phyloP scores from a whole-genome alignment of 345 rosid genomes.

The Salix suchowensis region DNA sequence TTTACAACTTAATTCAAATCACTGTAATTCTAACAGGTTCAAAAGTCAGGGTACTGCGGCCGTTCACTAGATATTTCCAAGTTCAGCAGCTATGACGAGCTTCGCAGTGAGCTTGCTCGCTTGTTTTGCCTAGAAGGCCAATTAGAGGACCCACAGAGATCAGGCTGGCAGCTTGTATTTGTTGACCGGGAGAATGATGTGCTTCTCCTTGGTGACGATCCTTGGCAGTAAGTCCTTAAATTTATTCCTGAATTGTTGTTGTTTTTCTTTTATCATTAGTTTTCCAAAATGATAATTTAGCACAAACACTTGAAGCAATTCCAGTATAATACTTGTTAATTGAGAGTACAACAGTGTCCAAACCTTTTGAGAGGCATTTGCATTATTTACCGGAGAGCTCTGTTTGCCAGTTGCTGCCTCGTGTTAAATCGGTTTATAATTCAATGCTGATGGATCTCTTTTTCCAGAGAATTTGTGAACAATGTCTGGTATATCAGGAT shows the following conservation, averaged over 20 bases:
- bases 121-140: slow-evolving; percentile 78
- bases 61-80: slow-evolving; percentile 79
- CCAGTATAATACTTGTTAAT: not conserved
- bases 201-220: slow-evolving; percentile 92
- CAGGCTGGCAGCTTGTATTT: slow-evolving; percentile 98
- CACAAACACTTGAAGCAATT: not conserved
- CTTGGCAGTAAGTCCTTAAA: slow-evolving; percentile 63
- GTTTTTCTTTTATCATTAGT: not conserved
- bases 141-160: slow-evolving; percentile 76
- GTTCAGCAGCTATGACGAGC: slow-evolving; percentile 84
- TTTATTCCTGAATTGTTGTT: not conserved
- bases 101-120: slow-evolving; percentile 74
- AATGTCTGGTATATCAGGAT: not conserved
- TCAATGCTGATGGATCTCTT: not conserved
- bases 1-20: not conserved
- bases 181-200: slow-evolving; percentile 85
- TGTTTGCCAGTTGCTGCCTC: not conserved
- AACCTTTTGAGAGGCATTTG: not conserved
- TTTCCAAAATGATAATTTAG: not conserved
- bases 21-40: slow-evolving; percentile 36
- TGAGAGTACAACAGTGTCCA: not conserved
- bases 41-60: slow-evolving; percentile 68
- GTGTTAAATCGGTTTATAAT: not conserved
- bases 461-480: not conserved
- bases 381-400: not conserved